phyloP scores from a whole-genome alignment of 1,139 yeast species.

The Kurtzmaniella natalensis region DNA sequence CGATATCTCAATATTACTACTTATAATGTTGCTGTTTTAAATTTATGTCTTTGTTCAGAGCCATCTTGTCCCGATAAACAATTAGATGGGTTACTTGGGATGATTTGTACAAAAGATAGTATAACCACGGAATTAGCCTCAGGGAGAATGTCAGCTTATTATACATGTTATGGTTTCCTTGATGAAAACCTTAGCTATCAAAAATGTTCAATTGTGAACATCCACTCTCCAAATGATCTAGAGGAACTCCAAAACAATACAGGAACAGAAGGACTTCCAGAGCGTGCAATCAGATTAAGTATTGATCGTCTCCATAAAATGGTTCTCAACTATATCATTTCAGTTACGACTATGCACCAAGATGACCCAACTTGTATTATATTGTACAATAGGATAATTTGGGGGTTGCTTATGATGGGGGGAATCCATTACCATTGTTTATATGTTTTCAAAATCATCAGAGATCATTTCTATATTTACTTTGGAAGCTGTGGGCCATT shows the following conservation, averaged over 20 bases:
- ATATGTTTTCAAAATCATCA: conserved; percentile 36
- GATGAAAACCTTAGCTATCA: conserved; percentile 16
- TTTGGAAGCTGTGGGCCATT: conserved; percentile 20
- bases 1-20: background rate
- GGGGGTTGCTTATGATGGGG: conserved; percentile 40
- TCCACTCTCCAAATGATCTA: conserved; percentile 3
- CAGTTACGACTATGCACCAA: conserved; percentile 18
- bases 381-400: conserved; percentile 32
- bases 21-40: background rate
- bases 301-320: conserved; percentile 19
- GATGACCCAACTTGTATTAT: conserved; percentile 34
- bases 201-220: conserved; percentile 9
- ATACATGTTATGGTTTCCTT: conserved; percentile 16
- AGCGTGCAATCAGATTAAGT: conserved; percentile 9
- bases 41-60: too few relatives aligned
- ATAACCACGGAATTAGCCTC: conserved; percentile 14
- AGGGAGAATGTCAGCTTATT: conserved; percentile 15
- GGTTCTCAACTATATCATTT: conserved; percentile 29
- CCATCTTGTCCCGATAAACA: too few relatives aligned
- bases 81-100: too few relatives aligned
- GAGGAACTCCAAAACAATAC: too few relatives aligned
- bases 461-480: conserved; percentile 21
- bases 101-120: background rate
- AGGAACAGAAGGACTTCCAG: conserved; percentile 5
- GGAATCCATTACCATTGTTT: conserved; percentile 37